Evolutionary conservation across 257 asterid species (phyloP).

Genomic region (Anisodus acutangulus): DNA sequence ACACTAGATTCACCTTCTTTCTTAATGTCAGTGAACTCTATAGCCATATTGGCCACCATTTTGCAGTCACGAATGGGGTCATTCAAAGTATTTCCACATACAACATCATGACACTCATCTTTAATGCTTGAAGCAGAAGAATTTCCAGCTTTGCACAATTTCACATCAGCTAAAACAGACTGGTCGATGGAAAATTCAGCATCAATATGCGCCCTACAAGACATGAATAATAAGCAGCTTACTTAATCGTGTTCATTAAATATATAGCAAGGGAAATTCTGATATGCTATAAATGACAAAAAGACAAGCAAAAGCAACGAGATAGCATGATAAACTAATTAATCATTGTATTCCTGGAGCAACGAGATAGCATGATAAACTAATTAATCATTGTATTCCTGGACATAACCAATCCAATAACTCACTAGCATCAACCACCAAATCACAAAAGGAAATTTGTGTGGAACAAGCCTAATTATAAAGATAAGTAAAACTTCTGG

Average conservation of each 20-base stretch:
- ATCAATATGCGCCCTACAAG: conserved; percentile 1
- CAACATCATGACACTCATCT: conserved; percentile 2
- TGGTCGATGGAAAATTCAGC: conserved; percentile 6
- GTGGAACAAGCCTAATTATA: background rate
- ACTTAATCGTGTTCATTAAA: background rate
- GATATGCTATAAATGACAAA: background rate
- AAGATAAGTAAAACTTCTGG: background rate
- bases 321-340: too few species aligned
- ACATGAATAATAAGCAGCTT: background rate
- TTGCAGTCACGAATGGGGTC: background rate
- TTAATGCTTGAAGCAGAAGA: conserved; percentile 21
- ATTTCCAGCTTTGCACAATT: conserved; percentile 9
- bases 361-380: too few species aligned
- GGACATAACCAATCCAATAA: background rate
- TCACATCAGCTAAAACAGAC: conserved; percentile 24
- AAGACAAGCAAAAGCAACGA: background rate
- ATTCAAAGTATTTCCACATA: conserved; percentile 17
- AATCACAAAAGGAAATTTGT: conserved; percentile 8
- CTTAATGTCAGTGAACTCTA: conserved; percentile 6
- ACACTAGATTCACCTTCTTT: conserved; percentile 26
- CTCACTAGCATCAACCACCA: conserved; percentile 24
- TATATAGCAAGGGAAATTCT: background rate
- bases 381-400: background rate
- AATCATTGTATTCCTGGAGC: background rate
- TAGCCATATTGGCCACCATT: background rate